phyloP scores from a whole-genome alignment of 495 filamentous ascomycete species.

The Hyaloscypha bicolor region DNA sequence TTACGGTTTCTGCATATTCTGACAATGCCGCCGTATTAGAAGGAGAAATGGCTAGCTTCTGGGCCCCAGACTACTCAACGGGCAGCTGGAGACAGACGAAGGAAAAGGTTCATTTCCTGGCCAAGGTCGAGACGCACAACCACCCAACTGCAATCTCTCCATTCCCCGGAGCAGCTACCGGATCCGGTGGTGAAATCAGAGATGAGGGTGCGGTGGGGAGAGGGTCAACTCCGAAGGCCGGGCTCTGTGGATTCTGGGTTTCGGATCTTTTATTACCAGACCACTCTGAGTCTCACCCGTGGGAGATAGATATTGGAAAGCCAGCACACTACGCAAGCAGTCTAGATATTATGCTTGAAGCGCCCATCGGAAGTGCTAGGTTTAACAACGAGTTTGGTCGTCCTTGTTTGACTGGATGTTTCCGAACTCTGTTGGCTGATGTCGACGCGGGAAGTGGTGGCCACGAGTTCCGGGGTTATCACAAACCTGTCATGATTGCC shows the following conservation, averaged over 20 bases:
- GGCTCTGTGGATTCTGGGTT: constrained; percentile 89
- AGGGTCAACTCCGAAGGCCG: constrained; percentile 91
- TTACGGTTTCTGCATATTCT: constrained; percentile 91
- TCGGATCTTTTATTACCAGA: constrained; percentile 90
- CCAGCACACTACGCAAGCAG: constrained; percentile 90
- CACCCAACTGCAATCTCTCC: constrained; percentile 96
- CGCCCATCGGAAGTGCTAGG: constrained; percentile 88
- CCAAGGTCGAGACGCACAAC: constrained; percentile 97
- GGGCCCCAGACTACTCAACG: constrained; percentile 83
- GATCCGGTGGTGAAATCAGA: constrained; percentile 91
- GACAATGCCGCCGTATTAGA: constrained; percentile 95
- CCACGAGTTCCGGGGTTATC: constrained; percentile 83
- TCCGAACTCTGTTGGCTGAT: constrained; percentile 79
- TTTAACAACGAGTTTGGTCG: constrained; percentile 99
- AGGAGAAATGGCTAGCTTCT: constrained; percentile 72
- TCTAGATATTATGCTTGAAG: constrained; percentile 96
- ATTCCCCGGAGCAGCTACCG: constrained; percentile 85
- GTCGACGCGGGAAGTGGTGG: constrained; percentile 60
- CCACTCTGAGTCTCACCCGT: constrained; percentile 62
- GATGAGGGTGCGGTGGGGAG: constrained; percentile 94
- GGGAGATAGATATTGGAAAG: constrained; percentile 89
- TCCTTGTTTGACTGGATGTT: constrained; percentile 87
- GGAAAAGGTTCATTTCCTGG: constrained; percentile 85
- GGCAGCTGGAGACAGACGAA: constrained; percentile 87
- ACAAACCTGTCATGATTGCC: constrained; percentile 99